Conservation (phyloP, 78 protist genomes). For the Carpediemonas membranifera region DNA sequence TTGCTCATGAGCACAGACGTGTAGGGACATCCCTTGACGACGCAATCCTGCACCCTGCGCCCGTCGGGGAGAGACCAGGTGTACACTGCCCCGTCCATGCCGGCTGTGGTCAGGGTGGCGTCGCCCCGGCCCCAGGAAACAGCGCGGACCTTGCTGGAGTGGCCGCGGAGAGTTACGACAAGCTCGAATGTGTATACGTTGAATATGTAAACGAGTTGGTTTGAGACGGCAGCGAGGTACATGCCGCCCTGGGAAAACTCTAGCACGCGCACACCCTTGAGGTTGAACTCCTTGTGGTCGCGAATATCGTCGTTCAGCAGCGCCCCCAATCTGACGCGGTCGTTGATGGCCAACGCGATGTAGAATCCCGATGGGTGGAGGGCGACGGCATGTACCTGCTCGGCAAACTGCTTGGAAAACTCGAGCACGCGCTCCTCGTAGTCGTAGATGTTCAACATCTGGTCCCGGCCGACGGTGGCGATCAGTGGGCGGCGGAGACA, state of each 20-base stretch:
- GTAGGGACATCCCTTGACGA: slow-evolving; percentile 32
- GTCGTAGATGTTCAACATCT: slow-evolving; percentile 43
- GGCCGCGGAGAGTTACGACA: background rate
- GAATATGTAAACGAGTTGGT: too few species aligned
- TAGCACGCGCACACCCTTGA: slow-evolving; percentile 21
- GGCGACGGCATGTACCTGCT: slow-evolving; percentile 25
- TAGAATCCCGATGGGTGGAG: slow-evolving; percentile 44
- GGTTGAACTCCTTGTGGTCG: slow-evolving; percentile 28
- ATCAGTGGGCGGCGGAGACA: slow-evolving; percentile 51
- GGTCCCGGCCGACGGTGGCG: slow-evolving; percentile 37
- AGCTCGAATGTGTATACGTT: too few species aligned
- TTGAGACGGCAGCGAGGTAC: slow-evolving; percentile 39
- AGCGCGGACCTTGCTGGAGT: background rate
- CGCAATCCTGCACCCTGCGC: slow-evolving; percentile 30
- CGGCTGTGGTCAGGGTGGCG: slow-evolving; percentile 1
- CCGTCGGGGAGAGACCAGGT: slow-evolving; percentile 30
- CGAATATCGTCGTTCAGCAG: slow-evolving; percentile 40
- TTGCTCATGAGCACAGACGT: slow-evolving; percentile 1
- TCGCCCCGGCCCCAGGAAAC: slow-evolving; percentile 8
- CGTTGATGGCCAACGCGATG: slow-evolving; percentile 43
- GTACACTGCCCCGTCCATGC: slow-evolving; percentile 67
- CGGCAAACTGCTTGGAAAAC: slow-evolving; percentile 19
- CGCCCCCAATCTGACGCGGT: slow-evolving; percentile 49
- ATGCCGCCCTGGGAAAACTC: slow-evolving; percentile 54
- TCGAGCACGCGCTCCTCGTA: slow-evolving; percentile 27